Evolutionary conservation across 1,139 yeast species (phyloP), one percentile per base, ranked within the genome.

Genomic region (Maudiozyma humilis): DNA sequence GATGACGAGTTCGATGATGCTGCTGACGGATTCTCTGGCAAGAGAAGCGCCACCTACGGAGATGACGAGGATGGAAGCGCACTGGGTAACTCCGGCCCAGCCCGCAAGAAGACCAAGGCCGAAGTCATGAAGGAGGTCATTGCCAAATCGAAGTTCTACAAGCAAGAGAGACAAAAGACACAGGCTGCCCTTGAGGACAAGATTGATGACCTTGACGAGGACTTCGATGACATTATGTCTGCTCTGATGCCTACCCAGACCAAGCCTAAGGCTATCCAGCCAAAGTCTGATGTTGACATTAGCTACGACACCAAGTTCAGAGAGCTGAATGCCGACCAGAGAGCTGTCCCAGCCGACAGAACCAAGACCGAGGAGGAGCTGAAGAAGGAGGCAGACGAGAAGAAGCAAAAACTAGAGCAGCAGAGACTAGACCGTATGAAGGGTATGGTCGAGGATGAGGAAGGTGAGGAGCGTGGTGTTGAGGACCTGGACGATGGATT

Each of bases 61-160:
- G 76, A 69, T n/a, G 61, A 57, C 32, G 38, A 33, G 18, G 42
- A 38, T 32, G 45, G 45, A n/a, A 63, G 53, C 29, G 54, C 60
- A 45, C 51, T 67, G 38, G 75, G 66, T 37, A 23, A 23, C 2
- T 71, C 62, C 4, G 69, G 58, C 34, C 74, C 74, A 0, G 69
- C 71, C 27, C 75, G 79, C 48, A 86, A 83, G 63, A 93, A 88
- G 67, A 76, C 91, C 27, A 89, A 91, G 61, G 85, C 87, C 37
- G 98, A 93, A 63, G 95, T 93, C 35, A 91, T 93, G 98, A 81
- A 86, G 56, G 99, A 93, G 64, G 78, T 93, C 45, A 91, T 93
- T 51, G 95, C 96, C 36, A 93, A 93, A 65, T 87, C 96, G 10
- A 93, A 93, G 62, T 78, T 79, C 62, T 78, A 89, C 66, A 91